Percentiles rank a stretch among this genome's conserved stretches.
Conservation (phyloP, 208 protist genomes). For the Trypanosoma congolense region DNA sequence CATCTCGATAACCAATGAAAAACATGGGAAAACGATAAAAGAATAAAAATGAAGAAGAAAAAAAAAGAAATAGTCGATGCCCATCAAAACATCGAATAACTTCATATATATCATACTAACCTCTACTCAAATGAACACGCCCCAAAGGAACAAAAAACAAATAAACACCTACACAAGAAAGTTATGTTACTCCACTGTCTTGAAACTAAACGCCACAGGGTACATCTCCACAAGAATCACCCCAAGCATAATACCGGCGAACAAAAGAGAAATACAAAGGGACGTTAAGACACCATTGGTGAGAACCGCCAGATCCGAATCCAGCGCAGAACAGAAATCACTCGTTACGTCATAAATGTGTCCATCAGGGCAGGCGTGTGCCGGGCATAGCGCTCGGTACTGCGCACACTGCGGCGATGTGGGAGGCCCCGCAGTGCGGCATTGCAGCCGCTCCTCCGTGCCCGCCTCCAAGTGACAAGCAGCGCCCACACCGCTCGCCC, state of each 20-base stretch:
- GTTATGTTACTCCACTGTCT: neutral
- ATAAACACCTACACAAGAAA: too few species aligned
- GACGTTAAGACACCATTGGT: neutral
- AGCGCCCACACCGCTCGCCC: conserved; percentile 1
- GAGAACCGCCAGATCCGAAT: neutral
- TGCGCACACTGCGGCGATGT: conserved; percentile 7
- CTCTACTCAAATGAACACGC: neutral
- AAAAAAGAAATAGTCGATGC: too few species aligned
- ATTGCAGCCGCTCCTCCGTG: neutral
- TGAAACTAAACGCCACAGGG: conserved; percentile 1
- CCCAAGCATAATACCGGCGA: conserved; percentile 9
- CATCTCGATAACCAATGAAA: neutral
- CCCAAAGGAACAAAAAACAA: conserved; percentile 1
- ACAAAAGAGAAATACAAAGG: neutral
- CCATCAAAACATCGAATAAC: conserved; percentile 1
- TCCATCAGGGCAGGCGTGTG: conserved; percentile 9
- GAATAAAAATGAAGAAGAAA: neutral
- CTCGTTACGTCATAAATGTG: conserved; percentile 8
- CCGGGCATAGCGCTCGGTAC: conserved; percentile 13
- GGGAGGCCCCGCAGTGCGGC: conserved; percentile 5
- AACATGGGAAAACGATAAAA: neutral
- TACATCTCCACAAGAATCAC: conserved; percentile 9
- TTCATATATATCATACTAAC: neutral
- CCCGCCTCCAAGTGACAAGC: conserved; percentile 13
- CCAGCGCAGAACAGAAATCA: neutral